phyloP scores from a whole-genome alignment of 192 early-diverging fungal species.

The Backusella macrospora region DNA sequence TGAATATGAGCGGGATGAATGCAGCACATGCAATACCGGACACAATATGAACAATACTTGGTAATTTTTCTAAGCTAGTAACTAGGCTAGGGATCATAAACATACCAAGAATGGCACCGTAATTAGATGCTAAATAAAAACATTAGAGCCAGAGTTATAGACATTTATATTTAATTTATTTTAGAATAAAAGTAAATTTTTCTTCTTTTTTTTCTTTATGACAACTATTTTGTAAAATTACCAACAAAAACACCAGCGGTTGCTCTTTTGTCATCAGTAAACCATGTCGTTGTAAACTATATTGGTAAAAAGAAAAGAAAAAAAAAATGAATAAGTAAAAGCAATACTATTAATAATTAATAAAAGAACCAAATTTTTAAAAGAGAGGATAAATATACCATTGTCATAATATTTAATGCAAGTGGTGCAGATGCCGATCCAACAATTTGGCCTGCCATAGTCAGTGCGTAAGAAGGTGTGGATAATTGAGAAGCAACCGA shows the following conservation, averaged over 20 bases:
- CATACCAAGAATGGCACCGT: conserved; percentile 39
- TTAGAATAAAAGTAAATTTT: not conserved
- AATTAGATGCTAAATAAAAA: conserved; percentile 35
- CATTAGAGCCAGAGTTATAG: not conserved
- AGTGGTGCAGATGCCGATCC: conserved; percentile 34
- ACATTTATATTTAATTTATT: not conserved
- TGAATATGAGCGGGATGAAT: conserved; percentile 33
- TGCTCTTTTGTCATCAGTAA: conserved; percentile 38
- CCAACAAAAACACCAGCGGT: conserved; percentile 42
- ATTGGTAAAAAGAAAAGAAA: not conserved
- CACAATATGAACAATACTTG: conserved; percentile 17
- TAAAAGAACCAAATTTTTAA: not conserved
- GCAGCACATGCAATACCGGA: conserved; percentile 18
- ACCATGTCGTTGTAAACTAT: conserved; percentile 39
- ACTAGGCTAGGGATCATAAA: conserved; percentile 36
- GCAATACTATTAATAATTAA: not conserved
- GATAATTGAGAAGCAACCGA: conserved; percentile 24
- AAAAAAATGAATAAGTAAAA: not conserved
- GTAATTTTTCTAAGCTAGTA: conserved; percentile 10
- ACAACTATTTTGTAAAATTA: not conserved
- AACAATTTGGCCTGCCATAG: conserved; percentile 37
- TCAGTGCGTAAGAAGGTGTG: conserved; percentile 29
- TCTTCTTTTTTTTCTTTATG: not conserved
- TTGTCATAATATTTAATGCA: conserved; percentile 42
- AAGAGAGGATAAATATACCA: conserved; percentile 29